These are phyloP conservation scores for Monoraphidium neglectum DNA, from an alignment of 139 green algal genomes.

Conservation along the genomic window DNA sequence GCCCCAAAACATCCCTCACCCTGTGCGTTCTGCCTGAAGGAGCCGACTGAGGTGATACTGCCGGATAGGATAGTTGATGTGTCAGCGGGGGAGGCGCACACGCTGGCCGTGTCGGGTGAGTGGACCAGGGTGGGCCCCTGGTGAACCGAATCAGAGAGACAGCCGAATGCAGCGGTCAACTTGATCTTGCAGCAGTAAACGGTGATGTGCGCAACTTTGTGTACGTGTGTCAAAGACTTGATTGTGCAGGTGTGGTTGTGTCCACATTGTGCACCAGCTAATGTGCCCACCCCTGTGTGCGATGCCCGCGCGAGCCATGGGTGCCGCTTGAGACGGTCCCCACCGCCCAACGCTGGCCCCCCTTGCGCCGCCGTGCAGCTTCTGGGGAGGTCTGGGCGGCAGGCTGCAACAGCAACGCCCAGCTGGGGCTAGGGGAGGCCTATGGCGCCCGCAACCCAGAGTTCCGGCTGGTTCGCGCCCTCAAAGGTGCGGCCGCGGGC, in stretches of 20 bases:
- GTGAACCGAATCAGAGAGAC: no score
- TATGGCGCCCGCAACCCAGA: slow-evolving; percentile 28
- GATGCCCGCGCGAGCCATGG: no score
- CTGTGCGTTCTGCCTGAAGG: slow-evolving; percentile 38
- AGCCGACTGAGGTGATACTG: slow-evolving; percentile 50
- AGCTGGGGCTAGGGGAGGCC: slow-evolving; percentile 45
- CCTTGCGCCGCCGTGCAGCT: slow-evolving; percentile 4
- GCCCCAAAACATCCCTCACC: no score
- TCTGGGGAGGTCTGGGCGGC: slow-evolving; percentile 53
- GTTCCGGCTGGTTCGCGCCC: slow-evolving; percentile 44
- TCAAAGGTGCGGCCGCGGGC: no score
- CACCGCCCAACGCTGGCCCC: neutral
- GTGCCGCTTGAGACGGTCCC: neutral
- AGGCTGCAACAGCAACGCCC: slow-evolving; percentile 39
- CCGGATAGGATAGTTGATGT: slow-evolving; percentile 40
- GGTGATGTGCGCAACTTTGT: no score
- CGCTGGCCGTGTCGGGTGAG: slow-evolving; percentile 18
- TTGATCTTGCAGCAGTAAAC: no score
- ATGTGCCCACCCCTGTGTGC: no score
- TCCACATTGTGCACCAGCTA: no score
- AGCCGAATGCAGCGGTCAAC: no score
- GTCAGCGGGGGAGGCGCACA: slow-evolving; percentile 49
- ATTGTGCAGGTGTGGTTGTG: no score
- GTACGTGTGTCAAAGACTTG: no score
- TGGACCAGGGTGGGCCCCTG: no score